These are phyloP conservation scores for Cryptosporidium muris DNA, from an alignment of 169 alveolate species.

Conservation along the genomic window DNA sequence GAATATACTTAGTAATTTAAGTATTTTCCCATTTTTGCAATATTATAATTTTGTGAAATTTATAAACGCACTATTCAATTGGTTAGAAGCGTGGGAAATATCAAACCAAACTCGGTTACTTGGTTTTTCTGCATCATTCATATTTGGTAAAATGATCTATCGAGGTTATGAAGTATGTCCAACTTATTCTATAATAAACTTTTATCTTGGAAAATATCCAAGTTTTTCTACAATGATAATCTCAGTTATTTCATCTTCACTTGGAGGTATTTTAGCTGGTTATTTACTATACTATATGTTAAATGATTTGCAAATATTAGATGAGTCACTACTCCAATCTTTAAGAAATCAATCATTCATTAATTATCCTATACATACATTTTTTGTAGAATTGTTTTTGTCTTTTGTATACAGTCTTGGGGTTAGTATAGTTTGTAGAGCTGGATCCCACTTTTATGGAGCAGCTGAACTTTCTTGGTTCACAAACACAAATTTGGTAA, in stretches of 20 bases:
- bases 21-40: conserved; percentile 21
- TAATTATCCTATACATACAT: conserved; percentile 32
- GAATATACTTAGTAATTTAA: conserved; percentile 11
- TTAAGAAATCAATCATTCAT: conserved; percentile 8
- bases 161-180: conserved; percentile 71
- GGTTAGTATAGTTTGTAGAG: conserved; percentile 65
- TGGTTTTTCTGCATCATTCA: conserved; percentile 48
- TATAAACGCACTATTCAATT: conserved; percentile 32
- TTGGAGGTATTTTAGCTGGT: conserved; percentile 61
- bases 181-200: conserved; percentile 54
- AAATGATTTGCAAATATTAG: conserved; percentile 18
- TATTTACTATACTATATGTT: conserved; percentile 20
- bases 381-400: conserved; percentile 50
- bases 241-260: conserved; percentile 38
- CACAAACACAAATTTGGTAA: conserved; percentile 48
- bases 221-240: conserved; percentile 50
- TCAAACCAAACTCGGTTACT: conserved; percentile 48
- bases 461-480: conserved; percentile 71
- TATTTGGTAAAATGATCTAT: conserved; percentile 57
- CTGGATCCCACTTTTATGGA: conserved; percentile 52
- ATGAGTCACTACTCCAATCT: conserved; percentile 17
- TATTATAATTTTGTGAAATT: conserved; percentile 14
- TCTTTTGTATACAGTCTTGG: conserved; percentile 67
- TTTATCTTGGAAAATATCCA: conserved; percentile 64
- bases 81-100: conserved; percentile 58